Percentiles rank a stretch among this genome's conserved stretches.
Evolutionary conservation across 2,329 filamentous ascomycete species (phyloP).

Genomic region (Claviceps africana): DNA sequence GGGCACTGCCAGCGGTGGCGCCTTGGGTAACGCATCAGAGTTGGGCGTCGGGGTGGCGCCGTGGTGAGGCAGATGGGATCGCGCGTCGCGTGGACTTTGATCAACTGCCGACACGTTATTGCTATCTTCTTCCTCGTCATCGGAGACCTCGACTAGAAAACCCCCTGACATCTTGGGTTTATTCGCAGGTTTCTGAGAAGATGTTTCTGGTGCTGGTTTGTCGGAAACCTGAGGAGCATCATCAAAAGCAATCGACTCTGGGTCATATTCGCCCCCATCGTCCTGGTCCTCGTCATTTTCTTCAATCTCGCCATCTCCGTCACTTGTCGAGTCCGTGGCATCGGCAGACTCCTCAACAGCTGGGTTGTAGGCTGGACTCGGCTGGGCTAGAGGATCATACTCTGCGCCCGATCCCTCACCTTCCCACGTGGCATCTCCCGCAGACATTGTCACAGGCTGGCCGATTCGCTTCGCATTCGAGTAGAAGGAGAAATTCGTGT

Average conservation of each 20-base stretch:
- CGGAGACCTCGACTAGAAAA: slow-evolving; percentile 46
- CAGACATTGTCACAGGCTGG: slow-evolving; percentile 18
- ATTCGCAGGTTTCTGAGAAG: slow-evolving; percentile 16
- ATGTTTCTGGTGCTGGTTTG: slow-evolving; percentile 14
- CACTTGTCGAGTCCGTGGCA: slow-evolving; percentile 34
- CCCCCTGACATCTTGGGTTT: slow-evolving; percentile 49
- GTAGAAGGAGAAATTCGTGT: neutral
- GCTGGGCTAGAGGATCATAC: slow-evolving; percentile 41
- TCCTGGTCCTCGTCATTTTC: slow-evolving; percentile 39
- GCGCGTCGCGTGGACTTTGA: slow-evolving; percentile 8
- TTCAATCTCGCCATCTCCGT: slow-evolving; percentile 31
- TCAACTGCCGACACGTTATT: slow-evolving; percentile 9
- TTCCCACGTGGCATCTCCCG: slow-evolving; percentile 33
- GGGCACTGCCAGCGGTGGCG: slow-evolving; percentile 24
- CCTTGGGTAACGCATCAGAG: slow-evolving; percentile 16
- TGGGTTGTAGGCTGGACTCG: slow-evolving; percentile 36
- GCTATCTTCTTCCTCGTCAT: slow-evolving; percentile 35
- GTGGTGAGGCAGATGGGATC: slow-evolving; percentile 6
- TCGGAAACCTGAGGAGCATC: slow-evolving; percentile 24
- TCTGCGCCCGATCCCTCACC: slow-evolving; percentile 39
- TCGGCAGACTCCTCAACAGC: slow-evolving; percentile 36
- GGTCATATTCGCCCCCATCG: slow-evolving; percentile 44
- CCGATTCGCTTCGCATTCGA: neutral
- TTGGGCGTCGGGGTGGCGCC: slow-evolving; percentile 10
- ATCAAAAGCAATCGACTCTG: slow-evolving; percentile 37